These are phyloP conservation scores for Lantana camara DNA, from an alignment of 257 asterid species.

Conservation along the genomic window DNA sequence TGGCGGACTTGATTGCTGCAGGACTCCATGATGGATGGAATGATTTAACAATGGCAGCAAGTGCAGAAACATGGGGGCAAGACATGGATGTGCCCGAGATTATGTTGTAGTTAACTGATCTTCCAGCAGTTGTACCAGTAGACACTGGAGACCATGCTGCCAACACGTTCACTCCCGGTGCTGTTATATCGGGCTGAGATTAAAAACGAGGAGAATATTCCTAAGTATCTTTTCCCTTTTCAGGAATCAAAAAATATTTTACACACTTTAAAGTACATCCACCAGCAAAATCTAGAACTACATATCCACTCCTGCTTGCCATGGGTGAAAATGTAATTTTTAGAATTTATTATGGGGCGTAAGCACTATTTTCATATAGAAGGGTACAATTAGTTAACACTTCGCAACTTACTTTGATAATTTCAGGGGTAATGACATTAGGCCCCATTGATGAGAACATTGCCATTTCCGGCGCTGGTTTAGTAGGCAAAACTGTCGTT, in stretches of 20 bases:
- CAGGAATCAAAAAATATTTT: too few species aligned
- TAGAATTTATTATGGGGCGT: too few species aligned
- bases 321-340: too few species aligned
- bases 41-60: constrained; percentile 57
- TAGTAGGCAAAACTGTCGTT: constrained; percentile 32
- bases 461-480: constrained; percentile 58
- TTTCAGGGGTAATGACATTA: constrained; percentile 54
- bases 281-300: too few species aligned
- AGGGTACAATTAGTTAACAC: too few species aligned
- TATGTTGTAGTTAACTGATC: constrained; percentile 46
- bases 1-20: constrained; percentile 63
- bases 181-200: constrained; percentile 64
- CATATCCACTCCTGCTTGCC: too few species aligned
- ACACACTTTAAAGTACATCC: too few species aligned
- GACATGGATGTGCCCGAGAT: constrained; percentile 71
- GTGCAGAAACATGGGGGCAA: constrained; percentile 64
- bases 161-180: constrained; percentile 61
- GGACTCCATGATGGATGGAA: constrained; percentile 67
- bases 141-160: constrained; percentile 72
- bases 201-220: neutral
- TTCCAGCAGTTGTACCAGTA: constrained; percentile 41
- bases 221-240: too few species aligned
- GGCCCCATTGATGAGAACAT: constrained; percentile 65
- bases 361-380: too few species aligned
- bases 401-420: constrained; percentile 55